Base-by-base conservation (phyloP, 78 protist species). In the Anaeramoeba ignava region DNA sequence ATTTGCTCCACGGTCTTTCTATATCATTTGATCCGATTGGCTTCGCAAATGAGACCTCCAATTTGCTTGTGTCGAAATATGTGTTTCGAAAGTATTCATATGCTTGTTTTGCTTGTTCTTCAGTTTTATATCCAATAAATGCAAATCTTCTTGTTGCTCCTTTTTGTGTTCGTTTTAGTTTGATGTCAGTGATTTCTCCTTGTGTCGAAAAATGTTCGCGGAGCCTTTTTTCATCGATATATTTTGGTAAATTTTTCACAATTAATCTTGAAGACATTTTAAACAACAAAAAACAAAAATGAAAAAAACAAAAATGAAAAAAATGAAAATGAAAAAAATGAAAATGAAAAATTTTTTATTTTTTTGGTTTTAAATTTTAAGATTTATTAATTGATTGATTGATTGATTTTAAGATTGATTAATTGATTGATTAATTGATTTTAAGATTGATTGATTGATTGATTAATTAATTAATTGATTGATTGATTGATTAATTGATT, bases 171-270 rank as follows among this genome's bases (percentile, higher is more conserved):
- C 54, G 41, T 79, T 81, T 33, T 12, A 92, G 38, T 42, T 83
- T 40, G 1, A 80, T 86, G 41, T 92, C 95, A 23, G 95, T 92
- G 8, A 92, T 80, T 1, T 80, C 83, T 38, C 82, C 91, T 34
- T 31, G 36, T 73, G 3, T 2, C 34, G 78, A 17, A 23, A 90
- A 92, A 83, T 90, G 92, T 38, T 82, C 83, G 0, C 90, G 86
- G 33, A 92, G 82, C 1, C 90, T 83, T 78, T 36, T 33, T 38
- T 86, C 89, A 12, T 33, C 78, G 31, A 86, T 39, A 78, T 88
- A 68, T 17, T 81, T 68, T 3, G 95, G 95, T 3, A 92, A 68
- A 31, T 83, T 86, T 82, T 83, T 84, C 40, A 91, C 83, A 39
- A 82, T 81, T 1, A 92, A 31, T 38, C 91, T 87, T 8, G 91